Conservation (phyloP, 495 filamentous ascomycete species). For the Neurospora sp. region DNA sequence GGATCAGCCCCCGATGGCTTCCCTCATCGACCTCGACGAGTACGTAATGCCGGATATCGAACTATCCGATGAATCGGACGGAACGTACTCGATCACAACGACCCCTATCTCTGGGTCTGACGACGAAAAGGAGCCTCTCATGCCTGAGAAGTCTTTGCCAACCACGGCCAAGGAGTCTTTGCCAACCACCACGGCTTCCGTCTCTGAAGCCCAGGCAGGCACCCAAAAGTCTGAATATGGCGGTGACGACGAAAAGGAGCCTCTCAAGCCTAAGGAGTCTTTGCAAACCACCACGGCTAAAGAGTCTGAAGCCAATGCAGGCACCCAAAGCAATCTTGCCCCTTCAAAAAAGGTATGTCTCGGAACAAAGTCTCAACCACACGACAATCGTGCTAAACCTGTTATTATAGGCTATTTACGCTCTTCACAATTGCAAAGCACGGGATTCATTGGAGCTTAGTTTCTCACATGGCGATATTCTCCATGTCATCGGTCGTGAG, state of each 20-base stretch:
- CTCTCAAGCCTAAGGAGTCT: background rate
- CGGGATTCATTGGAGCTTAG: background rate
- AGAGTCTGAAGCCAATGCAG: background rate
- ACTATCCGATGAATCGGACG: background rate
- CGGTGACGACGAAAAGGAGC: background rate
- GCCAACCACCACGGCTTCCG: background rate
- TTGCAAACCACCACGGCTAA: too few relatives aligned
- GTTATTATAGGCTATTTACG: background rate
- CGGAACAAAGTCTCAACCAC: background rate
- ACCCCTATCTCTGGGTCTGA: background rate
- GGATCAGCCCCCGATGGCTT: background rate
- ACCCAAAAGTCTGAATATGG: background rate
- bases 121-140: background rate
- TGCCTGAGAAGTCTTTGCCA: background rate
- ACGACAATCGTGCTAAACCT: background rate
- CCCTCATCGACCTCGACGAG: background rate
- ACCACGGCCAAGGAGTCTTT: background rate
- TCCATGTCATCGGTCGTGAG: background rate
- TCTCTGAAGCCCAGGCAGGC: background rate
- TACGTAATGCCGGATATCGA: background rate
- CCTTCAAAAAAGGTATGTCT: background rate
- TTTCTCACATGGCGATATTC: background rate
- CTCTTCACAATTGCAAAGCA: too few relatives aligned
- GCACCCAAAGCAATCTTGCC: background rate
- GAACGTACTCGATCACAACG: background rate